These are phyloP conservation scores for Flammula alnicola DNA, from an alignment of 1,284 basidiomycete genomes.

Conservation along the genomic window DNA sequence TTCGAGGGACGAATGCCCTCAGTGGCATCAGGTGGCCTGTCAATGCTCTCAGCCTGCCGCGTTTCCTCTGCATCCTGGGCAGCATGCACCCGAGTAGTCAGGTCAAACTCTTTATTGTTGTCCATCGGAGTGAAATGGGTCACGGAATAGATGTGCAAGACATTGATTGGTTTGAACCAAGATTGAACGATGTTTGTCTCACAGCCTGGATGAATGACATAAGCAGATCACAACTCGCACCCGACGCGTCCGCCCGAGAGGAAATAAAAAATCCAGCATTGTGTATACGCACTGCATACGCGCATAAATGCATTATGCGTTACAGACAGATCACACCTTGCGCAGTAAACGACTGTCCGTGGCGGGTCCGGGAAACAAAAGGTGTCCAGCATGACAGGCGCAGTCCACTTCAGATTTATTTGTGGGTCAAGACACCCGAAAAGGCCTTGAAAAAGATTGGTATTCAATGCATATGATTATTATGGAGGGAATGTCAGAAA, in stretches of 20 bases:
- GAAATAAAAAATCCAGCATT: too few species aligned
- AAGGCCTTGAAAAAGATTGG: background rate
- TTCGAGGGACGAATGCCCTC: constrained; percentile 49
- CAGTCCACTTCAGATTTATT: background rate
- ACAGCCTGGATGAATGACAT: too few species aligned
- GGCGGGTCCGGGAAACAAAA: background rate
- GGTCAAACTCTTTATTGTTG: constrained; percentile 1
- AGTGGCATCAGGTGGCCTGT: constrained; percentile 51
- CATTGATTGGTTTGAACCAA: too few species aligned
- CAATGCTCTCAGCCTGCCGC: constrained; percentile 43
- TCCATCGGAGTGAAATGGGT: constrained; percentile 2
- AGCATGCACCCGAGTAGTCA: constrained; percentile 4
- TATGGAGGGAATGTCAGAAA: constrained; percentile 55
- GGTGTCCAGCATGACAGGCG: background rate
- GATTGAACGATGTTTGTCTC: too few species aligned
- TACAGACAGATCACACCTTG: constrained; percentile 12
- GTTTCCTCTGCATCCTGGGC: constrained; percentile 19
- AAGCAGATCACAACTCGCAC: too few species aligned
- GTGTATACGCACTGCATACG: too few species aligned
- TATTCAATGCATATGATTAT: constrained; percentile 2
- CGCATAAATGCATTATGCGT: too few species aligned
- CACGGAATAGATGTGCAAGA: too few species aligned
- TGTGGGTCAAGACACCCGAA: constrained; percentile 4
- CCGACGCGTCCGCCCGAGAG: too few species aligned
- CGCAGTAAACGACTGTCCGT: constrained; percentile 16